These are phyloP conservation scores for Cyclotella kingstonii DNA, from an alignment of 108 stramenopile genomes.

Conservation along the genomic window DNA sequence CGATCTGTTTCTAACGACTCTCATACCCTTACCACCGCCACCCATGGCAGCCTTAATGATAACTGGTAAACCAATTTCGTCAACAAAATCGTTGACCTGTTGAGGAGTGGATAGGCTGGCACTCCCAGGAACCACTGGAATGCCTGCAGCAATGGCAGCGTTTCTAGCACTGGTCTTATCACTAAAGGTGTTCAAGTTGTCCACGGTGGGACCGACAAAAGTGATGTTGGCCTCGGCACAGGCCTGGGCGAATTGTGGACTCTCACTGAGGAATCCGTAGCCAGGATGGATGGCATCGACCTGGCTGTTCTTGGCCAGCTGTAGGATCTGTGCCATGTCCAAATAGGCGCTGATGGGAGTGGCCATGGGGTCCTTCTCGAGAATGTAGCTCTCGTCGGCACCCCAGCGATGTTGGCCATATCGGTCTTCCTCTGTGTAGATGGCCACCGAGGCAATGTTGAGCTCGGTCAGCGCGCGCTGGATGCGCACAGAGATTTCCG, in stretches of 20 bases:
- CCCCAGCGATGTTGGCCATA: constrained; percentile 91
- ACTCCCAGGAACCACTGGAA: constrained; percentile 89
- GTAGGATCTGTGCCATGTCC: constrained; percentile 72
- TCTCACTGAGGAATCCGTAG: constrained; percentile 81
- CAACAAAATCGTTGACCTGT: constrained; percentile 56
- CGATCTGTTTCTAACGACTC: constrained; percentile 66
- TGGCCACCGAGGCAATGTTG: constrained; percentile 76
- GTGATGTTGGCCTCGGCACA: constrained; percentile 71
- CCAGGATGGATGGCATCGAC: constrained; percentile 93
- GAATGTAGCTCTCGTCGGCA: constrained; percentile 78
- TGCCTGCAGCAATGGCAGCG: constrained; percentile 72
- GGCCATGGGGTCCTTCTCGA: constrained; percentile 45
- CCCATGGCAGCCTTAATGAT: constrained; percentile 92
- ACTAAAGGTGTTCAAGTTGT: constrained; percentile 74
- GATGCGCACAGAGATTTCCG: constrained; percentile 94
- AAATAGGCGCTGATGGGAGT: constrained; percentile 84
- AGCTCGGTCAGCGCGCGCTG: constrained; percentile 89
- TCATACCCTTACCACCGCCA: constrained; percentile 96
- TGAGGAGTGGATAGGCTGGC: constrained; percentile 39
- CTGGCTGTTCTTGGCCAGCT: constrained; percentile 64
- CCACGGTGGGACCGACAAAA: constrained; percentile 87
- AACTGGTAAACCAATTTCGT: constrained; percentile 76
- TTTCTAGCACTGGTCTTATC: constrained; percentile 85
- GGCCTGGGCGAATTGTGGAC: constrained; percentile 74
- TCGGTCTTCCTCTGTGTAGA: constrained; percentile 88